Evolutionary conservation across 208 protist species (phyloP).

Genomic region (Trichomonas vaginalis): DNA sequence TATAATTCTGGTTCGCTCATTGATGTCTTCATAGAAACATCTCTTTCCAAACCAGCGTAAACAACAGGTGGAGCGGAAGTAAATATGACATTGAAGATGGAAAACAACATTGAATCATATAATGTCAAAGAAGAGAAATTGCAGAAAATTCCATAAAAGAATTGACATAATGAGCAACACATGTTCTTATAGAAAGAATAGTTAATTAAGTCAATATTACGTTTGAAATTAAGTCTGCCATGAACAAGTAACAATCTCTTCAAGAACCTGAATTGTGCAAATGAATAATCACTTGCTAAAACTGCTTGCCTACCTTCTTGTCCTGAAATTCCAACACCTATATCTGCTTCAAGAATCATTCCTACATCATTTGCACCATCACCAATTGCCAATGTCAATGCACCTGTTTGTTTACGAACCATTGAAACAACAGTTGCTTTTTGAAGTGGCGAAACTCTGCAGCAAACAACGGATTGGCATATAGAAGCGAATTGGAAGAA

Average conservation of each 20-base stretch:
- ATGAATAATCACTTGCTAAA: conserved; percentile 61
- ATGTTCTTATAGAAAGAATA: conserved; percentile 86
- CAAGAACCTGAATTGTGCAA: conserved; percentile 72
- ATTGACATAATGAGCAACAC: conserved; percentile 21
- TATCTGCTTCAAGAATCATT: conserved; percentile 36
- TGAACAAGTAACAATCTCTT: conserved; percentile 72
- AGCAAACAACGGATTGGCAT: conserved; percentile 28
- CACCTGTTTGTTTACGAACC: neutral
- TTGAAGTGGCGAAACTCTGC: conserved; percentile 26
- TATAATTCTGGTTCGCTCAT: neutral
- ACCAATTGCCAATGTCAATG: conserved; percentile 34
- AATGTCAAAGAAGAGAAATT: conserved; percentile 25
- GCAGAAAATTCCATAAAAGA: conserved; percentile 27
- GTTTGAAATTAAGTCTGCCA: conserved; percentile 64
- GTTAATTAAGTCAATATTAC: conserved; percentile 70
- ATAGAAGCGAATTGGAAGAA: neutral
- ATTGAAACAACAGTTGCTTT: conserved; percentile 26
- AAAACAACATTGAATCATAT: conserved; percentile 20
- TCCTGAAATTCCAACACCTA: conserved; percentile 30
- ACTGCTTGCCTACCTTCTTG: conserved; percentile 40
- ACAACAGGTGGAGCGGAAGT: conserved; percentile 26
- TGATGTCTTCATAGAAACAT: neutral
- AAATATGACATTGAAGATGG: conserved; percentile 29
- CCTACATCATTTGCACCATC: conserved; percentile 46
- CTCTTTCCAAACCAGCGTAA: conserved; percentile 19